These are phyloP conservation scores for Moelleriella libera DNA, from an alignment of 2,329 filamentous ascomycete species.

Conservation along the genomic window DNA sequence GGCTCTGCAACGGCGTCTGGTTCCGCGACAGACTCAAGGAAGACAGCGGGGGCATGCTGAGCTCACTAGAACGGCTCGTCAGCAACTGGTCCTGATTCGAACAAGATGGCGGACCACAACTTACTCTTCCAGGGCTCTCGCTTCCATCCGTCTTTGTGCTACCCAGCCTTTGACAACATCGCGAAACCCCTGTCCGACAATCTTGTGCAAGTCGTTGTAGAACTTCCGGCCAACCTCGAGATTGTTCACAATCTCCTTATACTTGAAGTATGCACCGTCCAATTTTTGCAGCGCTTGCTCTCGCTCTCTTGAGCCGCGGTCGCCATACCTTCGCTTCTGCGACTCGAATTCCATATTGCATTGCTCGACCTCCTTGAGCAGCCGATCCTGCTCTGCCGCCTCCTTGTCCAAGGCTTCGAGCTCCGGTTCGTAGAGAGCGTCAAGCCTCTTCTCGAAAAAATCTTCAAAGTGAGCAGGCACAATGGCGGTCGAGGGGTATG, in stretches of 20 bases:
- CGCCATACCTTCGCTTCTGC: constrained; percentile 53
- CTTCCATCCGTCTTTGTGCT: constrained; percentile 67
- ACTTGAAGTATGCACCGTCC: constrained; percentile 86
- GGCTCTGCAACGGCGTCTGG: constrained; percentile 6
- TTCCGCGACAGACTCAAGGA: constrained; percentile 24
- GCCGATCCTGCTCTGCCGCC: constrained; percentile 58
- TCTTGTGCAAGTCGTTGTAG: constrained; percentile 87
- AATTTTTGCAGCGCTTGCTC: constrained; percentile 77
- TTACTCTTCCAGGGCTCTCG: constrained; percentile 62
- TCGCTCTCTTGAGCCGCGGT: constrained; percentile 51
- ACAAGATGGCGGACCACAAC: constrained; percentile 12
- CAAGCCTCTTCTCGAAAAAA: constrained; percentile 73
- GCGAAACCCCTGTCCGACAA: constrained; percentile 65
- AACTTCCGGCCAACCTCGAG: constrained; percentile 87
- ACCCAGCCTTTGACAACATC: constrained; percentile 68
- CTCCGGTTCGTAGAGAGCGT: constrained; percentile 64
- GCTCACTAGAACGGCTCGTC: constrained; percentile 21
- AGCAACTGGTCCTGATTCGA: neutral
- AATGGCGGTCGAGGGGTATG: constrained; percentile 72
- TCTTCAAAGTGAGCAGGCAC: constrained; percentile 83
- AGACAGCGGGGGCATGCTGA: constrained; percentile 36
- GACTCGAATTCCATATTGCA: constrained; percentile 67
- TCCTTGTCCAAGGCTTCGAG: constrained; percentile 58
- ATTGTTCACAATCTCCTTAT: constrained; percentile 90
- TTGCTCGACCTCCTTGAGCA: constrained; percentile 54